Conservation (phyloP, 306 rosid species). For the Vigna trinervia region DNA sequence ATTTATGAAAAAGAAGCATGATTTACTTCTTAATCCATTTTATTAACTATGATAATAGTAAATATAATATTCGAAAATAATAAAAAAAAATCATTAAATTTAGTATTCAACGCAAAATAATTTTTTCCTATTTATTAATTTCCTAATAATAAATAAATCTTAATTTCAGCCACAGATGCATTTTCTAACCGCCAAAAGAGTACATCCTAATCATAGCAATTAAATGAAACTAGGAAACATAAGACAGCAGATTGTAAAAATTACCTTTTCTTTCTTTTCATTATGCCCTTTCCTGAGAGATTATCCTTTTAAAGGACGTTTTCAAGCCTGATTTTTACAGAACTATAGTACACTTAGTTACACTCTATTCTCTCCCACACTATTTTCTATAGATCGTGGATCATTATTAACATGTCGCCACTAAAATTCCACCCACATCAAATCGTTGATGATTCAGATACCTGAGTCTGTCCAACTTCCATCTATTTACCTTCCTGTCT, state of each 20-base stretch:
- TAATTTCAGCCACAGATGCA: background rate
- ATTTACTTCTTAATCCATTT: too few species aligned
- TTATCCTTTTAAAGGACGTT: constrained; percentile 19
- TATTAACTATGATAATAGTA: background rate
- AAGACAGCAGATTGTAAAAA: background rate
- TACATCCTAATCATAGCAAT: background rate
- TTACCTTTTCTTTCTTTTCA: constrained; percentile 33
- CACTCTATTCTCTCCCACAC: constrained; percentile 39
- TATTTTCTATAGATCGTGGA: constrained; percentile 24
- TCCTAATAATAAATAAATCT: background rate
- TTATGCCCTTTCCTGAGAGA: constrained; percentile 35
- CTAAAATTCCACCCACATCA: constrained; percentile 36
- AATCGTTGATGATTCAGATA: constrained; percentile 31
- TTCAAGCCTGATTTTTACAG: constrained; percentile 50
- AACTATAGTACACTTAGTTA: constrained; percentile 51
- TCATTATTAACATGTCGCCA: constrained; percentile 12
- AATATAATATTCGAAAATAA: background rate
- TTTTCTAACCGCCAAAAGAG: background rate
- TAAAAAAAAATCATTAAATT: background rate
- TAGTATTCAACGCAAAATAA: background rate
- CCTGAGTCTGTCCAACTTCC: constrained; percentile 31
- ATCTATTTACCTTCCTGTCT: constrained; percentile 35
- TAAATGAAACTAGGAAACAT: background rate
- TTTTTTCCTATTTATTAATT: background rate
- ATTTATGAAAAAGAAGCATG: too few species aligned